These are phyloP conservation scores for Curvularia eragrostidis DNA, from an alignment of 2,329 filamentous ascomycete genomes.

Conservation along the genomic window DNA sequence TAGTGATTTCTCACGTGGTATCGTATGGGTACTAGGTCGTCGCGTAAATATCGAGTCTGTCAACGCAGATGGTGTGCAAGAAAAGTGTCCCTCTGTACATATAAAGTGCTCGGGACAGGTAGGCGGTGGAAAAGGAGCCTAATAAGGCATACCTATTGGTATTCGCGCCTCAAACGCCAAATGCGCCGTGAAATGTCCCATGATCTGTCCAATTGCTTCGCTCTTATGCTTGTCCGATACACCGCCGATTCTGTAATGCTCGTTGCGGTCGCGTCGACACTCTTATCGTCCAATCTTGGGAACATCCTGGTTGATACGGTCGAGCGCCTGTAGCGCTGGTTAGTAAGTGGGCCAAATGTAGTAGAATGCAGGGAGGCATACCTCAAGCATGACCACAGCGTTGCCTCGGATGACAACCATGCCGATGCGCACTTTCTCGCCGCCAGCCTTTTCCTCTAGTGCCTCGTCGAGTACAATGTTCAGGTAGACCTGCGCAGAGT, in stretches of 20 bases:
- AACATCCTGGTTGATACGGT: constrained; percentile 47
- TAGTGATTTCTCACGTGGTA: constrained; percentile 29
- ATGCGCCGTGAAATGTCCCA: constrained; percentile 21
- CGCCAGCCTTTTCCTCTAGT: constrained; percentile 89
- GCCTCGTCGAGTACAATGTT: constrained; percentile 98
- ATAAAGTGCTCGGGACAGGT: constrained; percentile 6
- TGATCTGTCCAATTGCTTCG: constrained; percentile 14
- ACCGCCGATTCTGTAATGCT: constrained; percentile 1
- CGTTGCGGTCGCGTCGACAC: constrained; percentile 5
- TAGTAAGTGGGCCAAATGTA: constrained; percentile 8
- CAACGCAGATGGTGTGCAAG: constrained; percentile 26
- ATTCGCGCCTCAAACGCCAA: constrained; percentile 32
- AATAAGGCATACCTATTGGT: constrained; percentile 30
- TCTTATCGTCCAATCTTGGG: constrained; percentile 42
- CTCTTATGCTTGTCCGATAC: constrained; percentile 3
- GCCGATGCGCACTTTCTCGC: constrained; percentile 87
- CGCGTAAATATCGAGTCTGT: constrained; percentile 30
- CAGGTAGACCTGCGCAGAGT: constrained; percentile 77
- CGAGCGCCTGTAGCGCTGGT: constrained; percentile 37
- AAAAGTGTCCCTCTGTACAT: constrained; percentile 8
- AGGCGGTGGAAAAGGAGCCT: constrained; percentile 9
- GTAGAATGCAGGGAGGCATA: constrained; percentile 9
- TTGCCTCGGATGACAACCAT: constrained; percentile 98
- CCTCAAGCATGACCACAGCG: constrained; percentile 97
- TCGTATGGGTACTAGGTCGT: constrained; percentile 29